Evolutionary conservation across 1,139 yeast species (phyloP).

Genomic region (Taphrina wiesneri): DNA sequence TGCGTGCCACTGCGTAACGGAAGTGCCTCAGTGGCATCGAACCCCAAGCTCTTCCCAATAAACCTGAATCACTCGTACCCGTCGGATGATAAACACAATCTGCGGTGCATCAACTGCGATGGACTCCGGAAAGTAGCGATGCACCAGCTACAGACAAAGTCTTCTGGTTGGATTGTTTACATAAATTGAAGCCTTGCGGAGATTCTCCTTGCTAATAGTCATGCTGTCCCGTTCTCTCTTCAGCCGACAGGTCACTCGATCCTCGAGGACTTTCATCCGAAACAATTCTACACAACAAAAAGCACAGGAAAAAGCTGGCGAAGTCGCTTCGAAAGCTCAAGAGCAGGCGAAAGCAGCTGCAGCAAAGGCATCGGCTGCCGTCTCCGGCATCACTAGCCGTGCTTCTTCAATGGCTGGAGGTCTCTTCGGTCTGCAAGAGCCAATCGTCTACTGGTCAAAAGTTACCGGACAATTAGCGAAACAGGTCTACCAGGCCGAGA

Average conservation of each 20-base stretch:
- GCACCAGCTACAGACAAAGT: constrained; percentile 10
- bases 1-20: neutral
- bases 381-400: constrained; percentile 24
- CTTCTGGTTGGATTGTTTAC: neutral
- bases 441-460: constrained; percentile 73
- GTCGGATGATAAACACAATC: neutral
- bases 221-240: constrained; percentile 21
- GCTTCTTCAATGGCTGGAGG: constrained; percentile 9
- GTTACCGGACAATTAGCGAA: constrained; percentile 85
- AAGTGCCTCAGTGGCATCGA: neutral
- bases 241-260: constrained; percentile 5
- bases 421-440: constrained; percentile 39
- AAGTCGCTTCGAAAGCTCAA: constrained; percentile 26
- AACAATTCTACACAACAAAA: constrained; percentile 25
- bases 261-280: constrained; percentile 20
- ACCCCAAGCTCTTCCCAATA: neutral
- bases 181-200: neutral
- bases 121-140: constrained; percentile 1
- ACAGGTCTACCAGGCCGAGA: constrained; percentile 87
- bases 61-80: neutral
- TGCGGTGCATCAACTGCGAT: constrained; percentile 1
- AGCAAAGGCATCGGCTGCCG: constrained; percentile 27
- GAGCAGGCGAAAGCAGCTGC: constrained; percentile 29
- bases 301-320: constrained; percentile 32
- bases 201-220: neutral